phyloP scores from a whole-genome alignment of 83 land plant genomes.

The Larix sibirica region DNA sequence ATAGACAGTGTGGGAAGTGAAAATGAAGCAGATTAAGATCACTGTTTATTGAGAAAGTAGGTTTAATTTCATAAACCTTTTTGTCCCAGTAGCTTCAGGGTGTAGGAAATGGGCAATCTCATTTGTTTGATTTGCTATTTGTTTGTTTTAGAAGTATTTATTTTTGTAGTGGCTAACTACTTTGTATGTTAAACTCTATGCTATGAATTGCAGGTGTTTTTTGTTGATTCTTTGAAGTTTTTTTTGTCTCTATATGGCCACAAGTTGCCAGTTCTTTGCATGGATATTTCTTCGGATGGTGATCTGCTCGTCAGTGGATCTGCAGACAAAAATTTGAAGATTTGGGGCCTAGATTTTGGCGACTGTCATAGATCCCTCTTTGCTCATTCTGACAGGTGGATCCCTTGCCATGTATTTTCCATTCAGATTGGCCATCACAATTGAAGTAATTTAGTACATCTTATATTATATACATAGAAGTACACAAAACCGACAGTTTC shows the following conservation, averaged over 20 bases:
- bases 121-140: not conserved
- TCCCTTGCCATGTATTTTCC: not conserved
- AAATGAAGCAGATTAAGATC: not conserved
- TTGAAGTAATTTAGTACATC: not conserved
- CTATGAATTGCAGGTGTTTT: slow-evolving; percentile 65
- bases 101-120: slow-evolving; percentile 3
- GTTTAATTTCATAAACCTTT: not conserved
- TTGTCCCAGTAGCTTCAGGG: not conserved
- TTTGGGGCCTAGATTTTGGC: slow-evolving; percentile 99
- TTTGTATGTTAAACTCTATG: not conserved
- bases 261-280: slow-evolving; percentile 87
- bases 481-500: not conserved
- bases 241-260: slow-evolving; percentile 92
- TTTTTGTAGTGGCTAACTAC: not conserved
- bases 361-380: slow-evolving; percentile 97
- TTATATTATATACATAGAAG: not conserved
- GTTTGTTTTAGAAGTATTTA: not conserved
- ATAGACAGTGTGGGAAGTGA: not conserved
- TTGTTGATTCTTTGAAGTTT: slow-evolving; percentile 81
- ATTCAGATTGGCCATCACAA: not conserved
- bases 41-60: not conserved
- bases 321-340: slow-evolving; percentile 96
- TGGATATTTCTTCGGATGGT: slow-evolving; percentile 99
- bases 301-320: slow-evolving; percentile 93
- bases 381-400: slow-evolving; percentile 96